phyloP scores from a whole-genome alignment of 805 yeast species.

The Wickerhamiella australiensis region DNA sequence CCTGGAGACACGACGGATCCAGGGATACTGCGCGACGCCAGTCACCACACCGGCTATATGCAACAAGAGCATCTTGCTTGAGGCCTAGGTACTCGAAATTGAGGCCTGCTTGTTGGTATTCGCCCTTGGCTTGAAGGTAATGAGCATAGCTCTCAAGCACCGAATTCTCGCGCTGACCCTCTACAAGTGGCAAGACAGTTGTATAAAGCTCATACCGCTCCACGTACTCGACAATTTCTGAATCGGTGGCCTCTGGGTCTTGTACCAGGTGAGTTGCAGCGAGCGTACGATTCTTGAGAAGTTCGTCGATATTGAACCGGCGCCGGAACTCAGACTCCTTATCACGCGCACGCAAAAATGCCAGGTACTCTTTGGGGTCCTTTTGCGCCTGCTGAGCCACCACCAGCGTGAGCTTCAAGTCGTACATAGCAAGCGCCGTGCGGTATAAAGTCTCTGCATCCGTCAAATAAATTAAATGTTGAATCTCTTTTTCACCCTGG shows the following conservation, averaged over 20 bases:
- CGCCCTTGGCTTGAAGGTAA: conserved; percentile 41
- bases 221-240: conserved; percentile 57
- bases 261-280: conserved; percentile 53
- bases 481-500: conserved; percentile 50
- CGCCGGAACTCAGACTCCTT: conserved; percentile 54
- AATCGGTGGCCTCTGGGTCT: conserved; percentile 26
- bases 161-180: conserved; percentile 38
- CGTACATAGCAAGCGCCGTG: conserved; percentile 69
- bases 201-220: conserved; percentile 57
- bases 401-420: conserved; percentile 63
- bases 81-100: conserved; percentile 58
- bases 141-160: conserved; percentile 54
- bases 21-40: conserved; percentile 80
- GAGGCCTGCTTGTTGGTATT: conserved; percentile 64
- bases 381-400: conserved; percentile 95
- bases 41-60: conserved; percentile 54
- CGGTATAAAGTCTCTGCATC: conserved; percentile 77
- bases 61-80: conserved; percentile 49
- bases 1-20: conserved; percentile 41
- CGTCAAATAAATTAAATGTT: conserved; percentile 79
- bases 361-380: conserved; percentile 94
- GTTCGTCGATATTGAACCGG: conserved; percentile 66
- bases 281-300: conserved; percentile 51
- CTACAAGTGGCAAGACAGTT: conserved; percentile 49
- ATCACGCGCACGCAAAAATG: conserved; percentile 73